Conservation (phyloP, 805 yeast species). For the Myxozyma geophila region DNA sequence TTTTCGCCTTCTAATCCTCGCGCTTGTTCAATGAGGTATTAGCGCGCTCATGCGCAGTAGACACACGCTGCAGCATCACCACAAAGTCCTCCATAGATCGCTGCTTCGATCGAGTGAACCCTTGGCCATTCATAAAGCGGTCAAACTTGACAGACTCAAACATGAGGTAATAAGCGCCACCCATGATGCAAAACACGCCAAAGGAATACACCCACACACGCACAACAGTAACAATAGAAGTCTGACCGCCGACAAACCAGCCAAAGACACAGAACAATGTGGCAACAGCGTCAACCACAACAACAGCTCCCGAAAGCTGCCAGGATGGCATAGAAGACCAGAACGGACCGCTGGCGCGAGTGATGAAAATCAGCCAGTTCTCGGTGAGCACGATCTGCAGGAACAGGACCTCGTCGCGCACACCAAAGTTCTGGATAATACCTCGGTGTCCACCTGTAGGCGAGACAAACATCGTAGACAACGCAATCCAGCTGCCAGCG, state of each 20-base stretch:
- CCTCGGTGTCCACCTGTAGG: slow-evolving; percentile 66
- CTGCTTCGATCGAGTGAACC: slow-evolving; percentile 42
- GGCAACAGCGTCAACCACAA: slow-evolving; percentile 85
- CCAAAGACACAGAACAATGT: slow-evolving; percentile 92
- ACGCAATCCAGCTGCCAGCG: slow-evolving; percentile 86
- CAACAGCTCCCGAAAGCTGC: slow-evolving; percentile 94
- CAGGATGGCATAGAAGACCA: slow-evolving; percentile 96
- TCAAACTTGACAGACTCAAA: slow-evolving; percentile 57
- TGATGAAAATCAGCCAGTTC: slow-evolving; percentile 95
- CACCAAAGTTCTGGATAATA: slow-evolving; percentile 93
- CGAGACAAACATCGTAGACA: slow-evolving; percentile 87
- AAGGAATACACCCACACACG: slow-evolving; percentile 94
- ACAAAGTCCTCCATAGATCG: slow-evolving; percentile 64
- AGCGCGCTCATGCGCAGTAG: slow-evolving; percentile 59
- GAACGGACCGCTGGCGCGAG: slow-evolving; percentile 98
- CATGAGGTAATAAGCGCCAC: slow-evolving; percentile 95
- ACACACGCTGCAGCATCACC: slow-evolving; percentile 66
- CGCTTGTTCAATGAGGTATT: neutral
- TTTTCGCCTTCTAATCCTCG: neutral
- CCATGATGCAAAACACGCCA: slow-evolving; percentile 94
- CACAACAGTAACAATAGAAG: slow-evolving; percentile 91
- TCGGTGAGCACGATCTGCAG: slow-evolving; percentile 93
- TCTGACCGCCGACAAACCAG: slow-evolving; percentile 97
- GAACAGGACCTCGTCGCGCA: slow-evolving; percentile 89
- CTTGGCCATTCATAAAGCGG: slow-evolving; percentile 60